Evolutionary conservation across 192 early-diverging fungal species (phyloP), one percentile per base, ranked within the genome.

Genomic region (Blastocladiella britannica): DNA sequence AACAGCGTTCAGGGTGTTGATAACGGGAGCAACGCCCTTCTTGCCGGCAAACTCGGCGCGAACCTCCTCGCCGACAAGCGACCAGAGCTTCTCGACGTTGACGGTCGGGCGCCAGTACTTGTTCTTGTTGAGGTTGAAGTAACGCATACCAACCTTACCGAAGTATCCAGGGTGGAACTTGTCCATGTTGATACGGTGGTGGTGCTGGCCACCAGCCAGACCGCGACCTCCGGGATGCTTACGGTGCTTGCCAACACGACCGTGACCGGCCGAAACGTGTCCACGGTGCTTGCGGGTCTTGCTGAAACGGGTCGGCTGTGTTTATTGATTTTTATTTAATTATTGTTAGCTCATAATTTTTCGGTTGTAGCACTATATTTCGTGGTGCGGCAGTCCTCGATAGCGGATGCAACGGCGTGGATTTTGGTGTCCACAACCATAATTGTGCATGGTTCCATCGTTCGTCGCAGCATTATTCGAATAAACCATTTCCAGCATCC

Each of bases 91-190:
- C 77, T 97, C 88, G 53, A 93, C 69, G 79, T 97, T 97, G 77
- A 95, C 69, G 66, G 80, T 76, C 58, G 86, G 85, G 65, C 81
- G 73, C 83, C 86, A 82, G 73, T 75, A 77, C 69, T 82, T 62
- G 78, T 95, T 89, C 61, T 77, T 67, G 77, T 89, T 95, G 84
- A 83, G 76, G 83, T 95, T 92, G 88, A 90, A 95, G 76, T 89
- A 81, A 66, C 94, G 87, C 94, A 94, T 94, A 91, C 94, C 94
- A 76, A 98, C 92, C 80, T 98, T 95, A 78, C 94, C 94, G 67
- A 93, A 98, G 89, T 98, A 98, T 73, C 94, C 94, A 64, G 94
- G 94, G 80, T 98, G 94, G 86, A 90, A 95, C 85, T 90, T 98
- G 79, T 98, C 94, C 86, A 98, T 91, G 82, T 94, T 91, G 76